phyloP scores from a whole-genome alignment of 345 rosid species.

The Hibiscus mutabilis region DNA sequence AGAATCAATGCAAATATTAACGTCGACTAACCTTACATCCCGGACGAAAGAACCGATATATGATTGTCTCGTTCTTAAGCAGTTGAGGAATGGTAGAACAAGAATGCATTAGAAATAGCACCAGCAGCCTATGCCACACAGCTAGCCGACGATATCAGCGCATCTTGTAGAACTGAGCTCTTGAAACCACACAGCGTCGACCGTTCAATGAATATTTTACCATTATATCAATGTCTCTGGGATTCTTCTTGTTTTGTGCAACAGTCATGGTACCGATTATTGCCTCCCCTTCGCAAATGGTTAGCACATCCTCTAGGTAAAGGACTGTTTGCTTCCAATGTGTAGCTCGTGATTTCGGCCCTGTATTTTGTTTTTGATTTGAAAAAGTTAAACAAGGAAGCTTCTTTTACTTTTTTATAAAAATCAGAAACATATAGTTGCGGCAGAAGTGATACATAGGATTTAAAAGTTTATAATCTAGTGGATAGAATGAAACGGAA shows the following conservation, averaged over 20 bases:
- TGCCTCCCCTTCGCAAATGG: conserved; percentile 86
- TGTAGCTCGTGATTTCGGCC: conserved; percentile 68
- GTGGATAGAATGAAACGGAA: neutral
- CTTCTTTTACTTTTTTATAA: neutral
- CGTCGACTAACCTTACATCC: neutral
- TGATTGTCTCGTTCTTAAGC: neutral
- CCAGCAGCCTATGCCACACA: neutral
- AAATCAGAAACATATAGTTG: neutral
- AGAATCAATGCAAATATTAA: too few relatives aligned
- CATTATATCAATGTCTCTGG: conserved; percentile 80
- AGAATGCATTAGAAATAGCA: neutral
- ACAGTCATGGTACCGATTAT: conserved; percentile 82
- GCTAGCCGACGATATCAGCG: conserved; percentile 26
- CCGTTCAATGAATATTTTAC: conserved; percentile 71
- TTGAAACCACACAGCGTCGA: conserved; percentile 47
- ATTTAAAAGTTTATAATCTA: too few relatives aligned
- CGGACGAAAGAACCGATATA: neutral
- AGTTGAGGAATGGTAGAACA: neutral
- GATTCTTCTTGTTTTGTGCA: conserved; percentile 83
- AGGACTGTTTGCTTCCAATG: conserved; percentile 98
- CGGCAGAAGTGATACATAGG: too few relatives aligned
- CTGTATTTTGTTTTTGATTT: conserved; percentile 25
- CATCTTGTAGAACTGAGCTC: conserved; percentile 72
- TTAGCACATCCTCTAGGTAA: conserved; percentile 90
- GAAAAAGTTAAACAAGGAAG: neutral